Percentiles rank a stretch among this genome's conserved stretches.
Conservation (phyloP, 73 alveolate species). For the Paramecium biaurelia region DNA sequence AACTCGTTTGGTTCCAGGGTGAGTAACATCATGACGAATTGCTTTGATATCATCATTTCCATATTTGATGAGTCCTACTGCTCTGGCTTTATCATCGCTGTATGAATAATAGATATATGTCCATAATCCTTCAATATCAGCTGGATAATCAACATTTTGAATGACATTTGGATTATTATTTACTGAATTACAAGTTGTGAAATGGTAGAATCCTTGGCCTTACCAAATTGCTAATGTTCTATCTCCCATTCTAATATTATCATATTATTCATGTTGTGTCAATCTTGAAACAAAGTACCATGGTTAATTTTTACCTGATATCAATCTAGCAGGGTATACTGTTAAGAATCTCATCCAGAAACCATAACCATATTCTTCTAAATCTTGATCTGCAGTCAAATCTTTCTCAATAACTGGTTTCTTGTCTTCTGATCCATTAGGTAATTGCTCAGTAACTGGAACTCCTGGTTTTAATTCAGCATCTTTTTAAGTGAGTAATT, state of each 20-base stretch:
- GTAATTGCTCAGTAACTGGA: background rate
- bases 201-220: slow-evolving; percentile 38
- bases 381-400: background rate
- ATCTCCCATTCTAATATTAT: slow-evolving; percentile 46
- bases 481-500: background rate
- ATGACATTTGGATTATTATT: slow-evolving; percentile 1
- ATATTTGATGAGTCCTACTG: slow-evolving; percentile 30
- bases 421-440: background rate
- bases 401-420: slow-evolving; percentile 32
- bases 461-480: slow-evolving; percentile 18
- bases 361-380: slow-evolving; percentile 47
- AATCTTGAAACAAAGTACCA: slow-evolving; percentile 51
- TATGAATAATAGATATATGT: slow-evolving; percentile 17
- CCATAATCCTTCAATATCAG: slow-evolving; percentile 54
- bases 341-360: slow-evolving; percentile 36
- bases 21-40: slow-evolving; percentile 20
- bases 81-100: background rate
- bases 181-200: slow-evolving; percentile 9
- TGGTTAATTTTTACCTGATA: slow-evolving; percentile 19
- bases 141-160: slow-evolving; percentile 26
- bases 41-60: background rate
- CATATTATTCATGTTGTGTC: slow-evolving; percentile 3
- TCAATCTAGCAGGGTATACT: slow-evolving; percentile 4
- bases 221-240: slow-evolving; percentile 53
- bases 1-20: slow-evolving; percentile 7